These are phyloP conservation scores for Colletotrichum spaethianum DNA, from an alignment of 2,329 filamentous ascomycete genomes.

Conservation along the genomic window DNA sequence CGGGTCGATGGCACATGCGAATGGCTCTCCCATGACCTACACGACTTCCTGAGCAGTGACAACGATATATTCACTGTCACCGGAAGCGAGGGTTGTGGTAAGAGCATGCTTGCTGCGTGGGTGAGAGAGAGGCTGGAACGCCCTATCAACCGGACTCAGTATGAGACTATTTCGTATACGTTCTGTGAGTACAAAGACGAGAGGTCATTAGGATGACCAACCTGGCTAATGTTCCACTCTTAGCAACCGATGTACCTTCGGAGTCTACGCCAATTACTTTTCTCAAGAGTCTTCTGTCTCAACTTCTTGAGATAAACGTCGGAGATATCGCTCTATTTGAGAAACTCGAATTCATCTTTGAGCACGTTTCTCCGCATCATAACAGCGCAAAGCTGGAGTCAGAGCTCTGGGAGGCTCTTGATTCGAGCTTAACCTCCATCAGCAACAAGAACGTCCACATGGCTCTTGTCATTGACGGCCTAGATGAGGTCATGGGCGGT, in stretches of 20 bases:
- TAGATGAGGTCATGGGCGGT: slow-evolving; percentile 52
- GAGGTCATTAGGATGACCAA: too few relatives aligned
- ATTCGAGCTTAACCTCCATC: slow-evolving; percentile 50
- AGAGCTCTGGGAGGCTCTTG: slow-evolving; percentile 53
- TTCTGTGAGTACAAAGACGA: slow-evolving; percentile 51
- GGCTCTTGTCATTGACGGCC: slow-evolving; percentile 54
- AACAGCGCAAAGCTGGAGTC: slow-evolving; percentile 47
- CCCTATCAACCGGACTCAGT: slow-evolving; percentile 52
- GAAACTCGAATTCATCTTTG: slow-evolving; percentile 48
- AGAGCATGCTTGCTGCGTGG: slow-evolving; percentile 57
- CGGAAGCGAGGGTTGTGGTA: slow-evolving; percentile 52
- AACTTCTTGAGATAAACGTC: slow-evolving; percentile 56
- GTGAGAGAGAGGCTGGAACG: slow-evolving; percentile 56
- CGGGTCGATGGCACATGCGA: slow-evolving; percentile 57
- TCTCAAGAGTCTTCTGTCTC: slow-evolving; percentile 54
- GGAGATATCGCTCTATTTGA: slow-evolving; percentile 54
- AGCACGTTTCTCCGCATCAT: slow-evolving; percentile 44
- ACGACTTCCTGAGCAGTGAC: slow-evolving; percentile 52
- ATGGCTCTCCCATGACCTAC: slow-evolving; percentile 54
- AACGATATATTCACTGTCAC: slow-evolving; percentile 54
- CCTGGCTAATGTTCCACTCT: background rate
- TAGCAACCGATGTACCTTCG: slow-evolving; percentile 48
- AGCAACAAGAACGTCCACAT: slow-evolving; percentile 48
- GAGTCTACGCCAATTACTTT: slow-evolving; percentile 51
- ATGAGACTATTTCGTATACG: slow-evolving; percentile 53